Evolutionary conservation across 1,139 yeast genomes (phyloP).

Genomic region (Scheffersomyces parashehatae): DNA sequence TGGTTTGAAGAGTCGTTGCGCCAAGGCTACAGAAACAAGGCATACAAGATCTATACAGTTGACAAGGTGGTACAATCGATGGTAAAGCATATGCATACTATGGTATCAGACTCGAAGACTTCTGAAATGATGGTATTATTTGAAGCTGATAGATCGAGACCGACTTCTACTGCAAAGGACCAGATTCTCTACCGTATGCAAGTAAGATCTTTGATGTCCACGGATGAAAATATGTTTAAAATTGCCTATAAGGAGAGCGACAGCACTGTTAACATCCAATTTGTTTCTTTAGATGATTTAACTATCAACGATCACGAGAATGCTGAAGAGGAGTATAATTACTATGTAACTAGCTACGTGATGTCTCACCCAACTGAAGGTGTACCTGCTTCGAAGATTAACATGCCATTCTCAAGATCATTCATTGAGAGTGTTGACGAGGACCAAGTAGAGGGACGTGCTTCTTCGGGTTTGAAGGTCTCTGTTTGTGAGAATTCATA

Average conservation of each 20-base stretch:
- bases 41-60: slow-evolving; percentile 87
- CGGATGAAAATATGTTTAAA: slow-evolving; percentile 91
- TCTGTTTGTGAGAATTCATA: slow-evolving; percentile 80
- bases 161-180: slow-evolving; percentile 73
- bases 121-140: slow-evolving; percentile 78
- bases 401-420: slow-evolving; percentile 71
- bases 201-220: slow-evolving; percentile 76
- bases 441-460: slow-evolving; percentile 64
- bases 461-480: slow-evolving; percentile 75
- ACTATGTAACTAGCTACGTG: slow-evolving; percentile 86
- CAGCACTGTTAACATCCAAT: slow-evolving; percentile 69
- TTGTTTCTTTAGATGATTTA: slow-evolving; percentile 82
- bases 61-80: slow-evolving; percentile 91
- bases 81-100: slow-evolving; percentile 82
- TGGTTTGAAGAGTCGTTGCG: slow-evolving; percentile 95
- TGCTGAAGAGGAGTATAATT: slow-evolving; percentile 84
- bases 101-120: slow-evolving; percentile 79
- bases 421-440: slow-evolving; percentile 59
- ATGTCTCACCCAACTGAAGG: slow-evolving; percentile 98
- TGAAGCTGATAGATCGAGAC: slow-evolving; percentile 72
- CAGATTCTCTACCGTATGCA: slow-evolving; percentile 90
- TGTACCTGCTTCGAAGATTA: slow-evolving; percentile 75
- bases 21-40: slow-evolving; percentile 91
- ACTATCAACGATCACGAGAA: slow-evolving; percentile 77
- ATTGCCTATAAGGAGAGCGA: slow-evolving; percentile 63